Evolutionary conservation across 1,284 basidiomycete genomes (phyloP).

Genomic region (Ganoderma meredithae): DNA sequence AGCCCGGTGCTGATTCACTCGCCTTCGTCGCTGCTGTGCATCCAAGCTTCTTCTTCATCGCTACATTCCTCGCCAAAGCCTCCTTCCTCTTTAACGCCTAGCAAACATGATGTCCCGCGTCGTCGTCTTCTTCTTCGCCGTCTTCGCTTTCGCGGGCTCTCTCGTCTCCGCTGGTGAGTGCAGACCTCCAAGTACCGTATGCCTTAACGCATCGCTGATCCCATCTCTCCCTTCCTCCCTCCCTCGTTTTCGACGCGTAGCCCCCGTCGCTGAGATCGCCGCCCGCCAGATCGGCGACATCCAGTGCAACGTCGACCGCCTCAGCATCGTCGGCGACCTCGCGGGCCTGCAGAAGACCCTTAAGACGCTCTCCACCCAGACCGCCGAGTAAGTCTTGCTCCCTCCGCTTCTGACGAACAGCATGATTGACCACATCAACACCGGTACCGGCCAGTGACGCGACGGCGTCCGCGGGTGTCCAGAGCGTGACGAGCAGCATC

Average conservation of each 20-base stretch:
- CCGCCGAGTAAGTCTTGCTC: slow-evolving; percentile 25
- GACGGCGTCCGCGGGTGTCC: slow-evolving; percentile 34
- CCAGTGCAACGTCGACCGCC: slow-evolving; percentile 46
- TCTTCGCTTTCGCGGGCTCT: slow-evolving; percentile 25
- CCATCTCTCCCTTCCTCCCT: background rate
- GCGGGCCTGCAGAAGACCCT: slow-evolving; percentile 41
- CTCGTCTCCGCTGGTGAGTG: slow-evolving; percentile 26
- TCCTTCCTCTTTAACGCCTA: background rate
- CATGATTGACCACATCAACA: slow-evolving; percentile 19
- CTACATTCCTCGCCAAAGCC: background rate
- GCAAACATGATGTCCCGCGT: slow-evolving; percentile 24
- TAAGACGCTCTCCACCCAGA: slow-evolving; percentile 33
- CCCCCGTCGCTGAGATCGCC: slow-evolving; percentile 21
- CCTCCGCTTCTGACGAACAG: background rate
- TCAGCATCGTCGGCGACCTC: slow-evolving; percentile 42
- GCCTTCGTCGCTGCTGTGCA: slow-evolving; percentile 9
- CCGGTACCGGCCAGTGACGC: slow-evolving; percentile 42
- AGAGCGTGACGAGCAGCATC: slow-evolving; percentile 40
- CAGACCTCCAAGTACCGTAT: background rate
- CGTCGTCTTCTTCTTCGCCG: slow-evolving; percentile 22
- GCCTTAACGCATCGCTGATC: background rate
- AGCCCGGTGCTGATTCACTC: slow-evolving; percentile 8
- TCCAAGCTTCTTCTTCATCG: background rate
- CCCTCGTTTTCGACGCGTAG: background rate
- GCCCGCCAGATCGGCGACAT: slow-evolving; percentile 44